Evolutionary conservation across 257 asterid species (phyloP).

Genomic region (Penstemon barbatus): DNA sequence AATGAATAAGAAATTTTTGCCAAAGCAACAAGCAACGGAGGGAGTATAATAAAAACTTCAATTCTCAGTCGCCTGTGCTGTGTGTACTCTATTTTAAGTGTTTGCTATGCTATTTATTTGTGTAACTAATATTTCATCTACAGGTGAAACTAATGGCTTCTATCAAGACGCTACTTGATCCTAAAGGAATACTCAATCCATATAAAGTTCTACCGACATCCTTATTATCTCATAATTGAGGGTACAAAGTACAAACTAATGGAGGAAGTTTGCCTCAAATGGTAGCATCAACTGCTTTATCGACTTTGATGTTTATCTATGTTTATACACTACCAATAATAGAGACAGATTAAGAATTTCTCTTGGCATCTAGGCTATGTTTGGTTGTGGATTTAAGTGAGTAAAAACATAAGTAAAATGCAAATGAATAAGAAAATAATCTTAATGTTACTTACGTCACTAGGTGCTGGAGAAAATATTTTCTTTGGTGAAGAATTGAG

Average conservation of each 20-base stretch:
- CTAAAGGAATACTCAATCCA: constrained; percentile 92
- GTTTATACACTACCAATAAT: too few relatives aligned
- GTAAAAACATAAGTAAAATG: too few relatives aligned
- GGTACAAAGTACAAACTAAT: background rate
- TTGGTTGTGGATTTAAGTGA: too few relatives aligned
- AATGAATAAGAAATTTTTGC: too few relatives aligned
- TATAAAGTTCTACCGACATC: constrained; percentile 88
- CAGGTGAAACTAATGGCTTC: constrained; percentile 88
- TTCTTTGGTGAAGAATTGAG: too few relatives aligned
- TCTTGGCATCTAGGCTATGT: too few relatives aligned
- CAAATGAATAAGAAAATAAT: too few relatives aligned
- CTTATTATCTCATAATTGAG: constrained; percentile 34
- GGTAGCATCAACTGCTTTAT: background rate
- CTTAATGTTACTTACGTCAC: too few relatives aligned
- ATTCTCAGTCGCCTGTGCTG: background rate
- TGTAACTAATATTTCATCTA: background rate
- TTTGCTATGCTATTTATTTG: background rate
- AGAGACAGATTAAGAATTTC: too few relatives aligned
- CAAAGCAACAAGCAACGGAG: too few relatives aligned
- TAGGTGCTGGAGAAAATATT: too few relatives aligned
- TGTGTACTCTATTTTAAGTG: background rate
- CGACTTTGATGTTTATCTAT: too few relatives aligned
- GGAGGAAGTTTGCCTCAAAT: background rate
- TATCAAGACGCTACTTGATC: constrained; percentile 80
- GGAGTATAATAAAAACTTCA: background rate